Evolutionary conservation across 225 moss, liverwort and hornwort genomes (phyloP), one percentile per base, ranked within the genome.

Genomic region (Sphagnum tenellum): DNA sequence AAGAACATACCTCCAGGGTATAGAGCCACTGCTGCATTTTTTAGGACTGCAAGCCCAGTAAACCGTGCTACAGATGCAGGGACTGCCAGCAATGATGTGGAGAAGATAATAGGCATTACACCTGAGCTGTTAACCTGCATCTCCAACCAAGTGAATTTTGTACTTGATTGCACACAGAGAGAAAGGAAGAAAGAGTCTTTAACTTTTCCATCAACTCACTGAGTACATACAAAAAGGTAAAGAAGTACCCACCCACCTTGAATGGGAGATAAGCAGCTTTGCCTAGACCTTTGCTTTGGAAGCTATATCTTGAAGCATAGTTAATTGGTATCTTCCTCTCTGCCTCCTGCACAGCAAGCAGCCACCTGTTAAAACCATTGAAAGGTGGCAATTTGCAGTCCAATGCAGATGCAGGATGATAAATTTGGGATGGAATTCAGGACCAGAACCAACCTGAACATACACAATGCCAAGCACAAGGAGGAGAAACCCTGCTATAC

Each of bases 31-130:
- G 96, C 88, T 11, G 88, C 84, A 69, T 79, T 85, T 61, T 98
- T 90, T 73, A 98, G 56, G 48, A 77, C 74, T 62, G 85, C 85
- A 54, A 98, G 71, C 67, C 96, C 96, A 9, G 96, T 92, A 53
- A 90, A 96, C 60, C 84, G 79, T 62, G 96, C 96, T 50, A 87
- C 83, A 47, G 92, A 92, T 55, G 88, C 87, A 59, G 96, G 93
- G 65, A 87, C 74, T 65, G 92, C 89, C 50, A 98, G 92, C 78
- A 96, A 76, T 9, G 96, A 96, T 29, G 96, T 90, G 63, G 96
- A 89, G 81, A 96, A 96, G 66, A 96, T 96, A 59, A 96, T 96
- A 52, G 96, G 96, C 96, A 98, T 98, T 10, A 98, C 92, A 51
- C 92, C 96, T 2, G 96, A 89, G 78, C 96, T 96, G 76, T 96